Evolutionary conservation across 2,329 filamentous ascomycete genomes (phyloP), one percentile per base, ranked within the genome.

Genomic region (Bipolaris victoriae): DNA sequence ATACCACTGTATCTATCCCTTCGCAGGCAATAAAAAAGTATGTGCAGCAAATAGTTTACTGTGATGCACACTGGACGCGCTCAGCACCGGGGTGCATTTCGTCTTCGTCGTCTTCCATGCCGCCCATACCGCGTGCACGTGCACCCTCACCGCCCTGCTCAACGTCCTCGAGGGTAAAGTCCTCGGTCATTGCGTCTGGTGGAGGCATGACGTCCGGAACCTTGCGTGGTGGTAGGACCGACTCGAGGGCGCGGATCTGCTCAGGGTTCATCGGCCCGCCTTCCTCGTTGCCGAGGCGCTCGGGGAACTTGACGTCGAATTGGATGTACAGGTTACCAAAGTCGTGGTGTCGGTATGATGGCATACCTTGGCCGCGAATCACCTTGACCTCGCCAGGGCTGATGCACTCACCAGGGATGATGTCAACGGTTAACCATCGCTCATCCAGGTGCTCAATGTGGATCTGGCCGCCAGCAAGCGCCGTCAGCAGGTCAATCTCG

Each of bases 401-500:
- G 74, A 99, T 97, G 62, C 95, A 92, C 81, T 99, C 95, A 76
- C 95, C 96, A 15, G 95, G 92, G 57, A 91, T 84, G 67, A 99
- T 96, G 57, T 95, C 92, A 51, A 99, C 89, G 55, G 89, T 93
- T 77, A 99, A 83, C 95, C 95, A 99, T 77, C 95, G 87, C 44
- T 99, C 95, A 76, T 99, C 95, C 45, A 99, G 88, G 78, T 99
- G 95, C 84, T 99, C 95, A 68, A 99, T 88, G 79, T 88, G 92
- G 72, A 99, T 89, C 52, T 87, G 89, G 63, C 95, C 95, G 72
- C 96, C 95, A 60, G 91, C 95, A 67, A 99, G 84, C 33, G 95
- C 95, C 36, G 94, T 99, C 60, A 98, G 88, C 43, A 99, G 88
- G 72, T 99, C 95, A 65, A 99, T 96, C 64, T 98, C 92, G 68